phyloP scores from a whole-genome alignment of 139 green algal genomes.

The Volvox reticuliferus region DNA sequence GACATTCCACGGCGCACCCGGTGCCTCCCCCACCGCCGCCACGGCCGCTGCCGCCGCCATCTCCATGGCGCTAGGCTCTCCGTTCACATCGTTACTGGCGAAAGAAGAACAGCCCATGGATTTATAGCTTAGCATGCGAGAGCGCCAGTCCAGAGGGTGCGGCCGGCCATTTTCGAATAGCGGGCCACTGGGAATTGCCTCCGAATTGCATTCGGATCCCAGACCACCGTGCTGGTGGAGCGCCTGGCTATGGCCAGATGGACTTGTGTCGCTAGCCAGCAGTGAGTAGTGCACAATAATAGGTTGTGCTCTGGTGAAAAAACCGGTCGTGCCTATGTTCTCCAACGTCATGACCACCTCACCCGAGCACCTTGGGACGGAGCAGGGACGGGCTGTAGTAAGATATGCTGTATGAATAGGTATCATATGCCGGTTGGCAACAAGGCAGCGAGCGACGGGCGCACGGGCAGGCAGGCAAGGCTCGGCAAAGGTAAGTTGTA shows the following conservation, averaged over 20 bases:
- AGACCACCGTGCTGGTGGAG: not conserved
- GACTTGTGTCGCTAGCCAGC: not conserved
- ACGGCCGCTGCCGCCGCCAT: not conserved
- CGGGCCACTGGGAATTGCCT: not conserved
- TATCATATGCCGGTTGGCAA: no score
- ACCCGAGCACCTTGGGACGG: not conserved
- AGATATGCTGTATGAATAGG: no score
- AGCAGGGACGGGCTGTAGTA: no score
- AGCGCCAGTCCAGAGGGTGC: not conserved
- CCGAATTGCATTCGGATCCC: not conserved
- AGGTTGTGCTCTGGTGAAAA: not conserved
- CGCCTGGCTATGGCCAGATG: not conserved
- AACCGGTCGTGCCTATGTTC: not conserved
- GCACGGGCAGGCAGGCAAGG: no score
- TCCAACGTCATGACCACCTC: conserved; percentile 21
- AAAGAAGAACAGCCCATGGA: conserved; percentile 29
- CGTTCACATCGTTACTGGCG: not conserved
- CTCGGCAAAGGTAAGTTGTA: no score
- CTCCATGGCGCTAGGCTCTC: not conserved
- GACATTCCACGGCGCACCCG: no score
- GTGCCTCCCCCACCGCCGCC: not conserved
- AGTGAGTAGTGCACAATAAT: conserved; percentile 1
- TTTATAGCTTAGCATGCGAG: conserved; percentile 24
- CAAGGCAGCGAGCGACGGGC: no score
- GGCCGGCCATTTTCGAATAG: no score